phyloP scores from a whole-genome alignment of 805 yeast genomes.

The Wickerhamomyces sydowiorum region DNA sequence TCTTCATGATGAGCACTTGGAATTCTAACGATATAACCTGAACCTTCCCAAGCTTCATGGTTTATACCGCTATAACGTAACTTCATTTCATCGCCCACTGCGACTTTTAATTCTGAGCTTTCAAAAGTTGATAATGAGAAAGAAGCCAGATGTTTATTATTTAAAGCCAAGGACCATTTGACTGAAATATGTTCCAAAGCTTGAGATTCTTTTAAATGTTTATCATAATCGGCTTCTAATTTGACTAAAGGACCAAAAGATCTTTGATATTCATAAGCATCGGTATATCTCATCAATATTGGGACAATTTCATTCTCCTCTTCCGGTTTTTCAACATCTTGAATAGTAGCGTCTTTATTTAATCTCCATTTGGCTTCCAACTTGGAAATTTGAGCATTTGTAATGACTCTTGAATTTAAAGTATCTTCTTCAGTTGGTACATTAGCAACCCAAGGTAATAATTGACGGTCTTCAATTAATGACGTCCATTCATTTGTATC shows the following conservation, averaged over 20 bases:
- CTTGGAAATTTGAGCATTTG: conserved; percentile 59
- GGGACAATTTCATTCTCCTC: conserved; percentile 62
- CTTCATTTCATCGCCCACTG: conserved; percentile 80
- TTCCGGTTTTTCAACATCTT: conserved; percentile 50
- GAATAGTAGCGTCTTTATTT: conserved; percentile 64
- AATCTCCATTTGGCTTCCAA: conserved; percentile 81
- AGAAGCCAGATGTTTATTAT: conserved; percentile 60
- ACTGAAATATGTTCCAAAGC: conserved; percentile 68
- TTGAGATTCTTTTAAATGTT: conserved; percentile 67
- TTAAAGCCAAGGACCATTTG: conserved; percentile 66
- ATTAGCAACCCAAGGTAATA: conserved; percentile 77
- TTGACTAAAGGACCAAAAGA: conserved; percentile 80
- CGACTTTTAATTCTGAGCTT: conserved; percentile 56
- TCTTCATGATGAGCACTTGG: conserved; percentile 65
- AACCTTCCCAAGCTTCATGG: conserved; percentile 63
- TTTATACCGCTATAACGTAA: conserved; percentile 55
- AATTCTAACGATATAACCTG: conserved; percentile 64
- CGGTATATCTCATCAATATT: conserved; percentile 68
- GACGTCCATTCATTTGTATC: conserved; percentile 87
- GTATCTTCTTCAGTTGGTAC: conserved; percentile 62
- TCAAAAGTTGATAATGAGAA: conserved; percentile 68
- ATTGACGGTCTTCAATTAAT: conserved; percentile 70
- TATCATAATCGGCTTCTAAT: conserved; percentile 77
- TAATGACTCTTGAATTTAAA: conserved; percentile 47
- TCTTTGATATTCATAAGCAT: conserved; percentile 81